Evolutionary conservation across 345 rosid genomes (phyloP).

Genomic region (Eucalyptus grandis): DNA sequence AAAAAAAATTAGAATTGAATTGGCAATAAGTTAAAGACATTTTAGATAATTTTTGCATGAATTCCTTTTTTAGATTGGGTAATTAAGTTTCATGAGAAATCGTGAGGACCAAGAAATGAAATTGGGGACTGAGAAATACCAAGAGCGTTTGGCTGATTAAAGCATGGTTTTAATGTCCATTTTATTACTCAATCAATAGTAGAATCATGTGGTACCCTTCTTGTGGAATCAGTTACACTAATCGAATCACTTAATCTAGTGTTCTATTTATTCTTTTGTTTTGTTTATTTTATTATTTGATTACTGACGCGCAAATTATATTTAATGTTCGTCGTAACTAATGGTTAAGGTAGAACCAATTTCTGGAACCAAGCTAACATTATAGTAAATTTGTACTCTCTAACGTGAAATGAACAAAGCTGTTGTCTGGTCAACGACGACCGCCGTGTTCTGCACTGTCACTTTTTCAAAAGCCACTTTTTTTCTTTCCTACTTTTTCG

Average conservation of each 20-base stretch:
- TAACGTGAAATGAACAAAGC: neutral
- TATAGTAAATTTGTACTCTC: neutral
- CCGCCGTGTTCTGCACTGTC: neutral
- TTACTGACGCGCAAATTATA: rapidly evolving
- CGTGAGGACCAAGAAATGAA: too few relatives aligned
- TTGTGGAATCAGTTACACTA: neutral
- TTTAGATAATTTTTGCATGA: too few relatives aligned
- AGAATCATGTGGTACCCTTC: neutral
- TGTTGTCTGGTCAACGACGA: neutral
- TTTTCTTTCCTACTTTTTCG: neutral
- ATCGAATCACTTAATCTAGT: neutral
- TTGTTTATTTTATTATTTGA: too few relatives aligned
- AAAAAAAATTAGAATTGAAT: too few relatives aligned
- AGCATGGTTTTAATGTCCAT: too few relatives aligned
- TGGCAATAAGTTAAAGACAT: too few relatives aligned
- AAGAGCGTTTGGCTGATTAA: too few relatives aligned
- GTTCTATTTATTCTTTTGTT: neutral
- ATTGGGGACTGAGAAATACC: too few relatives aligned
- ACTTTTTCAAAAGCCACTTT: neutral
- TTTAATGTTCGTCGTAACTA: neutral
- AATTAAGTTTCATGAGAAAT: too few relatives aligned
- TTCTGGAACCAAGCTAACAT: neutral
- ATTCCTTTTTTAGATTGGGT: too few relatives aligned
- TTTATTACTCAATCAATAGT: too few relatives aligned
- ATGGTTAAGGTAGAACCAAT: neutral